Evolutionary conservation across 192 early-diverging fungal genomes (phyloP).

Genomic region (Gamsiella multidivaricata): DNA sequence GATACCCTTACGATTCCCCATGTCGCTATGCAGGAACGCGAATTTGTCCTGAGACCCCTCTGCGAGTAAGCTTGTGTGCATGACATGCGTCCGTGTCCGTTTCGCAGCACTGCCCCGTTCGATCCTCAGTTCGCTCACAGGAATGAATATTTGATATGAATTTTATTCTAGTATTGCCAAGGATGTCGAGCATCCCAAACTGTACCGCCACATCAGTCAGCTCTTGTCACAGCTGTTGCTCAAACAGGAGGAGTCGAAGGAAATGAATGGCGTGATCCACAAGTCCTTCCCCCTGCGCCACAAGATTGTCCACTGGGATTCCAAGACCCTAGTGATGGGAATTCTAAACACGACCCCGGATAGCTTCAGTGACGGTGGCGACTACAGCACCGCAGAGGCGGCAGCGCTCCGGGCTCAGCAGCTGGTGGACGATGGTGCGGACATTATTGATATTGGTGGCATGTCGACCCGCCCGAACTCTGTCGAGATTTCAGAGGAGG

Average conservation of each 20-base stretch:
- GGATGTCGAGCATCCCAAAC: slow-evolving; percentile 87
- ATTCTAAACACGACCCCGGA: slow-evolving; percentile 98
- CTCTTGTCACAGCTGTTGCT: slow-evolving; percentile 68
- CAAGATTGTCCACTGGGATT: slow-evolving; percentile 68
- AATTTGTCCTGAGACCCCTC: slow-evolving; percentile 94
- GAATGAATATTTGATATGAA: background rate
- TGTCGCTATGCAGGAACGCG: slow-evolving; percentile 85
- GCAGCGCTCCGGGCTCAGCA: slow-evolving; percentile 75
- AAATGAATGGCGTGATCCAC: slow-evolving; percentile 56
- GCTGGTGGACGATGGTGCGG: slow-evolving; percentile 82
- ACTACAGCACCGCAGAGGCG: slow-evolving; percentile 65
- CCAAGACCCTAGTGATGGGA: slow-evolving; percentile 90
- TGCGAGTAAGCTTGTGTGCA: slow-evolving; percentile 95
- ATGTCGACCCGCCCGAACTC: slow-evolving; percentile 92
- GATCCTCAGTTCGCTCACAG: too few relatives aligned
- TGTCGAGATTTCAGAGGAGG: slow-evolving; percentile 74
- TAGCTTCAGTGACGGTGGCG: slow-evolving; percentile 95
- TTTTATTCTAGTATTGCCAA: slow-evolving; percentile 77
- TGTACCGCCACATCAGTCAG: slow-evolving; percentile 82
- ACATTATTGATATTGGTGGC: slow-evolving; percentile 96
- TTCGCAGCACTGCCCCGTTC: background rate
- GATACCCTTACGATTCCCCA: slow-evolving; percentile 90
- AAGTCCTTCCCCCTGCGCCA: slow-evolving; percentile 64
- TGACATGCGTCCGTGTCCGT: too few relatives aligned
- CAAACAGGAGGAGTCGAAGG: slow-evolving; percentile 54